Percentiles rank a stretch among this genome's conserved stretches.
Conservation (phyloP, 352 stramenopile species). For the Paralagenidium karlingii region DNA sequence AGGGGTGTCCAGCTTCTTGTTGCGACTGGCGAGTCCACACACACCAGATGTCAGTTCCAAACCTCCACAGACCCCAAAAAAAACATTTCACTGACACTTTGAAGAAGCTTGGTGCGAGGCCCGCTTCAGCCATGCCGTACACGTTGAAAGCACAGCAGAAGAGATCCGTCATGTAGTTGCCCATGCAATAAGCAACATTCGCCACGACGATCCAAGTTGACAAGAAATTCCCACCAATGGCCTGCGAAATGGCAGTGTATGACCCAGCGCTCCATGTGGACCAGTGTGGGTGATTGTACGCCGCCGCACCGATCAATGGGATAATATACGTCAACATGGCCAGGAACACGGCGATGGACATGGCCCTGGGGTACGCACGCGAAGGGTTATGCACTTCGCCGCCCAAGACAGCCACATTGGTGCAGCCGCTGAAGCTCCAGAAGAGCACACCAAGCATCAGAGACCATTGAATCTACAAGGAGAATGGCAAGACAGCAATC, state of each 20-base stretch:
- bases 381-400: constrained; percentile 79
- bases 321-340: constrained; percentile 79
- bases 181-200: constrained; percentile 80
- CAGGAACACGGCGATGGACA: constrained; percentile 70
- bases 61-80: constrained; percentile 15
- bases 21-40: constrained; percentile 22
- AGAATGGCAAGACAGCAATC: no score
- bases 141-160: constrained; percentile 87
- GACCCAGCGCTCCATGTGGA: constrained; percentile 84
- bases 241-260: constrained; percentile 75
- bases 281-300: constrained; percentile 44
- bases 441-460: constrained; percentile 89
- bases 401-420: constrained; percentile 77
- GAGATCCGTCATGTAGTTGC: constrained; percentile 89
- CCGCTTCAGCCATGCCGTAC: constrained; percentile 63
- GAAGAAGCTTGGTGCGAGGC: constrained; percentile 75
- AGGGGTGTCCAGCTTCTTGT: constrained; percentile 34
- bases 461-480: constrained; percentile 64
- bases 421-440: constrained; percentile 92
- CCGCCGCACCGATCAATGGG: constrained; percentile 72
- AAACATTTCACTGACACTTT: constrained; percentile 59
- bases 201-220: constrained; percentile 82
- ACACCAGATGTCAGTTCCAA: constrained; percentile 8
- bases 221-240: constrained; percentile 76
- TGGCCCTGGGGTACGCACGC: constrained; percentile 65